Conservation (phyloP, 2,329 filamentous ascomycete genomes). For the Aspergillus clavatus region DNA sequence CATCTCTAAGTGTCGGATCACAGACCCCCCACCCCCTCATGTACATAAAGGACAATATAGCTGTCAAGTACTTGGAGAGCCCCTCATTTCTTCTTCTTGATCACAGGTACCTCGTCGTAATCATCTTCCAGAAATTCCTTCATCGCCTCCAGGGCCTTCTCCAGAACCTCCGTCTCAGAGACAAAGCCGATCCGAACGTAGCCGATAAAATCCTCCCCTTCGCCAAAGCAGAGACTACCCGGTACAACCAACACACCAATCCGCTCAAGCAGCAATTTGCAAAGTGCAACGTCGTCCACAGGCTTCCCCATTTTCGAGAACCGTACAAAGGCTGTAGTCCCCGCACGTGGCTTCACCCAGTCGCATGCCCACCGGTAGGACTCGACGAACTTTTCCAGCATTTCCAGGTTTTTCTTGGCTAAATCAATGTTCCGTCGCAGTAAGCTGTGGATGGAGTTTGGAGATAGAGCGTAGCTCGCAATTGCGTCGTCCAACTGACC, state of each 20-base stretch:
- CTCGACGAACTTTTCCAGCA: slow-evolving; percentile 65
- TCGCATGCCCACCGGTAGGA: slow-evolving; percentile 59
- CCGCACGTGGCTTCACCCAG: slow-evolving; percentile 71
- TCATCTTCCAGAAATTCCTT: slow-evolving; percentile 53
- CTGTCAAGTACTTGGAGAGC: not conserved
- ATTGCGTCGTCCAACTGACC: slow-evolving; percentile 77
- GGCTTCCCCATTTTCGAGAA: slow-evolving; percentile 59
- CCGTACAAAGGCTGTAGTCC: slow-evolving; percentile 72
- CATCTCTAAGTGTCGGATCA: not conserved
- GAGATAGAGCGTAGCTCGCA: slow-evolving; percentile 67
- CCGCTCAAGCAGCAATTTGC: slow-evolving; percentile 61
- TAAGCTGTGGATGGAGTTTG: slow-evolving; percentile 59
- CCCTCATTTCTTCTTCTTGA: slow-evolving; percentile 22
- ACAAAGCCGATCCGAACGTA: slow-evolving; percentile 76
- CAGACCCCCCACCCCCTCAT: too few relatives aligned
- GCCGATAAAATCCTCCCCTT: slow-evolving; percentile 61
- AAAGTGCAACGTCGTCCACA: slow-evolving; percentile 70
- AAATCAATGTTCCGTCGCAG: slow-evolving; percentile 61
- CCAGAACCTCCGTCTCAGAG: slow-evolving; percentile 63
- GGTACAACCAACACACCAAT: slow-evolving; percentile 71
- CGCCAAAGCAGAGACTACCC: slow-evolving; percentile 68
- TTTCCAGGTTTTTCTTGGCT: slow-evolving; percentile 60
- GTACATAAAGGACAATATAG: not conserved
- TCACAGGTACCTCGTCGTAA: slow-evolving; percentile 47
- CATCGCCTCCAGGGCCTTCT: slow-evolving; percentile 57